These are phyloP conservation scores for Vitis vinifera DNA, from an alignment of 164 flowering plant species.

Conservation along the genomic window DNA sequence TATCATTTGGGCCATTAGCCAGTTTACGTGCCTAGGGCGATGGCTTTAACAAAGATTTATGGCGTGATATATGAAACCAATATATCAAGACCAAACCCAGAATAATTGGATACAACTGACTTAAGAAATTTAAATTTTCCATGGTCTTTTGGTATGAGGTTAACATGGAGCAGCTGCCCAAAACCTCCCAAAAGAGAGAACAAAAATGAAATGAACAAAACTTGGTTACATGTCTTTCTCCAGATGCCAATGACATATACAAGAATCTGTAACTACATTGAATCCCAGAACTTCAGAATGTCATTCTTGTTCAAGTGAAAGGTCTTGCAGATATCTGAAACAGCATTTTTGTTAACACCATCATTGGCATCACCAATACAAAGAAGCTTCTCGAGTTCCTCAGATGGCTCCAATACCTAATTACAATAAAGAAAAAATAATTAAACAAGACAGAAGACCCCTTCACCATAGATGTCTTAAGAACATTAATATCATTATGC, in stretches of 20 bases:
- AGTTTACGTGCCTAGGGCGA: too few species aligned
- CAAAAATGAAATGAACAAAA: not conserved
- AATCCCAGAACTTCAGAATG: constrained; percentile 54
- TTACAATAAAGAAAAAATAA: constrained; percentile 1
- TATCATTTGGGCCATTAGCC: too few species aligned
- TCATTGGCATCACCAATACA: constrained; percentile 22
- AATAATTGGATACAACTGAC: too few species aligned
- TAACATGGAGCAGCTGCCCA: too few species aligned
- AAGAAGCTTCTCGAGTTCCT: constrained; percentile 57
- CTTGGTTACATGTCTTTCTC: not conserved
- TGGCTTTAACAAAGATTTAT: too few species aligned
- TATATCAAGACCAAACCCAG: too few species aligned
- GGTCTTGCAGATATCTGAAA: constrained; percentile 61
- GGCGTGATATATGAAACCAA: too few species aligned
- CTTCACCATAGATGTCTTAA: not conserved
- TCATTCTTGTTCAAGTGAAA: constrained; percentile 49
- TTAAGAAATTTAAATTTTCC: too few species aligned
- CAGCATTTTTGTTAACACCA: constrained; percentile 39
- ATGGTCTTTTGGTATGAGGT: too few species aligned
- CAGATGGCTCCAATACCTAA: constrained; percentile 67
- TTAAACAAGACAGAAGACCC: not conserved
- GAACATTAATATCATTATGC: not conserved
- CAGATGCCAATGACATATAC: not conserved
- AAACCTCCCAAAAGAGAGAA: not conserved
- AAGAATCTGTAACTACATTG: constrained; percentile 21